A percentile compares a stretch with the other conserved stretches of the same genome.
These are phyloP conservation scores for Luffa aegyptiaca DNA, from an alignment of 306 rosid species.

Conservation along the genomic window DNA sequence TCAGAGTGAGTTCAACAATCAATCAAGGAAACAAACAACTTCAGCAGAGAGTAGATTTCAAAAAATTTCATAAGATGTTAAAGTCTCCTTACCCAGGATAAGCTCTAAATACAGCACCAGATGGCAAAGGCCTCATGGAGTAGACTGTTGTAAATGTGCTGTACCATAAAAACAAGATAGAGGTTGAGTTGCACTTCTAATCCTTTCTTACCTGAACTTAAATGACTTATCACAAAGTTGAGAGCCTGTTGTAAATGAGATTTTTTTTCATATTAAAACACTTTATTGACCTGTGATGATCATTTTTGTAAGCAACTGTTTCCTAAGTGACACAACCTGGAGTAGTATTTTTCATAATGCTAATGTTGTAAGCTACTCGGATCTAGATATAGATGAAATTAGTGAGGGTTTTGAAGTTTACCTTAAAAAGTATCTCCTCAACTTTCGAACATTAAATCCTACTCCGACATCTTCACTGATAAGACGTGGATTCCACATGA, in stretches of 20 bases:
- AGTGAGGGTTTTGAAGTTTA: conserved; percentile 15
- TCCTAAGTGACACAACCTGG: background rate
- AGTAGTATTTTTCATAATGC: background rate
- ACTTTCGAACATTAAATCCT: conserved; percentile 68
- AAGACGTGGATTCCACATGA: conserved; percentile 98
- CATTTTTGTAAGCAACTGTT: background rate
- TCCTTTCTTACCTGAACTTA: background rate
- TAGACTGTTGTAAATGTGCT: conserved; percentile 78
- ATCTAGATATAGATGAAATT: background rate
- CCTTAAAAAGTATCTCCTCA: conserved; percentile 85
- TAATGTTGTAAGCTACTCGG: background rate
- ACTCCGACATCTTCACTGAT: conserved; percentile 93
- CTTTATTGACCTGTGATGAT: background rate
- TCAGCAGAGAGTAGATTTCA: background rate
- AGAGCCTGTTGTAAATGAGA: background rate
- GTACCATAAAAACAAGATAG: conserved; percentile 17
- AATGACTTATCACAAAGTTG: background rate
- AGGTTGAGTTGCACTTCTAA: background rate
- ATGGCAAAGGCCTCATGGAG: conserved; percentile 84
- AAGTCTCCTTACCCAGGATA: conserved; percentile 70
- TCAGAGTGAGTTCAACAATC: background rate
- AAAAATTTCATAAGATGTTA: background rate
- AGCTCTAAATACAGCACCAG: conserved; percentile 84
- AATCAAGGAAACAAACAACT: background rate
- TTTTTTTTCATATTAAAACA: background rate